Evolutionary conservation across 2,329 filamentous ascomycete genomes (phyloP).

Genomic region (Diaporthe australafricana): DNA sequence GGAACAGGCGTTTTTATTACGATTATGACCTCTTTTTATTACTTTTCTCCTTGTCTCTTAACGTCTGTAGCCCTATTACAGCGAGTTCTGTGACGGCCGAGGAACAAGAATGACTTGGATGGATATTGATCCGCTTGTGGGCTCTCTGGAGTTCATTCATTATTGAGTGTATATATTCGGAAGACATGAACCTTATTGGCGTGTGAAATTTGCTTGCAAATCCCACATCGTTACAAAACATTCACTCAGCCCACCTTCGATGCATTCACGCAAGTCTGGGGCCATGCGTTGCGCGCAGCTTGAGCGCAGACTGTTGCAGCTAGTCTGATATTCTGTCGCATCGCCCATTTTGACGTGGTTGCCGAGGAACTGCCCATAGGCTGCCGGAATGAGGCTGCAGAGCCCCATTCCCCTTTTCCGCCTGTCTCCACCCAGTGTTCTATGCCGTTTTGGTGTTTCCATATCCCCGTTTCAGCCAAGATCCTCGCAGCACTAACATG

Average conservation of each 20-base stretch:
- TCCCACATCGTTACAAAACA: neutral
- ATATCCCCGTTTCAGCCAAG: constrained; percentile 7
- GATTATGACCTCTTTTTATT: neutral
- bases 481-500: constrained; percentile 10
- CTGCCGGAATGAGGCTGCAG: constrained; percentile 2
- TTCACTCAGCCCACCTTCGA: neutral
- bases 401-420: neutral
- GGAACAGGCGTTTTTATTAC: neutral
- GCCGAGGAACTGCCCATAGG: neutral
- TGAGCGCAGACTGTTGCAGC: neutral
- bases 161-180: neutral
- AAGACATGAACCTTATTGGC: neutral
- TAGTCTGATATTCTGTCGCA: no score
- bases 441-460: neutral
- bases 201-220: neutral
- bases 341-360: neutral
- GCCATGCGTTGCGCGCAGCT: no score
- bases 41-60: neutral
- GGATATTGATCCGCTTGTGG: neutral
- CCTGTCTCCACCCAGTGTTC: neutral
- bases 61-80: neutral
- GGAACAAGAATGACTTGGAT: neutral
- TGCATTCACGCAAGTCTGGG: no score
- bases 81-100: neutral
- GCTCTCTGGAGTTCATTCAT: neutral